phyloP scores from a whole-genome alignment of 345 rosid species.

The Angophora floribunda region DNA sequence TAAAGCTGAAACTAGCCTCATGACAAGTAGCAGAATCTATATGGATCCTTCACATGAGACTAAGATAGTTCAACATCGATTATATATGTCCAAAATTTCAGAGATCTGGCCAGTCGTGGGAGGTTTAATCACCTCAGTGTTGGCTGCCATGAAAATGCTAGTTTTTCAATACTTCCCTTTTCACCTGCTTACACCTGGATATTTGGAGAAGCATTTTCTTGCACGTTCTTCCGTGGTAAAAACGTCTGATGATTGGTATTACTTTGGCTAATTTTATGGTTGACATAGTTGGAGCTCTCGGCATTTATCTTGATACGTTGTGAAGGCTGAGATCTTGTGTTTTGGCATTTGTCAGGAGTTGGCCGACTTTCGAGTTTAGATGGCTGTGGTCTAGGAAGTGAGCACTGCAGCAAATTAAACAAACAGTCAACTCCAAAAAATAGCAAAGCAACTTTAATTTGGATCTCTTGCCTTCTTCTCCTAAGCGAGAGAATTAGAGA shows the following conservation, averaged over 20 bases:
- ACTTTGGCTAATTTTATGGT: slow-evolving; percentile 19
- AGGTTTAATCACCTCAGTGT: neutral
- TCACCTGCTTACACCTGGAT: slow-evolving; percentile 10
- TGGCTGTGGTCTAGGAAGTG: slow-evolving; percentile 22
- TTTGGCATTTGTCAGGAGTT: slow-evolving; percentile 9
- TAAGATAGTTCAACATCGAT: neutral
- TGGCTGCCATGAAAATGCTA: neutral
- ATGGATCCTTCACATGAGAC: neutral
- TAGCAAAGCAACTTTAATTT: neutral
- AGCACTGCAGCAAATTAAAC: slow-evolving; percentile 28
- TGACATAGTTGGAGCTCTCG: slow-evolving; percentile 15
- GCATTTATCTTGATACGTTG: slow-evolving; percentile 16
- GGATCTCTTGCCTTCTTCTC: neutral
- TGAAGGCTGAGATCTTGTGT: slow-evolving; percentile 26
- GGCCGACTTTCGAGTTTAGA: slow-evolving; percentile 43
- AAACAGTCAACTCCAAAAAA: neutral
- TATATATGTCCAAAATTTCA: neutral
- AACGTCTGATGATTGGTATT: slow-evolving; percentile 15
- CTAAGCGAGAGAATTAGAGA: neutral
- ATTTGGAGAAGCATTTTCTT: slow-evolving; percentile 68
- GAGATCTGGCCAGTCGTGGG: neutral
- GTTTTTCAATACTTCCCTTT: neutral
- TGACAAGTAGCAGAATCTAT: neutral
- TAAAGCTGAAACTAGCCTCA: neutral
- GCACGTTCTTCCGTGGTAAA: slow-evolving; percentile 28